Evolutionary conservation across 306 rosid genomes (phyloP).

Genomic region (Begonia masoniana): DNA sequence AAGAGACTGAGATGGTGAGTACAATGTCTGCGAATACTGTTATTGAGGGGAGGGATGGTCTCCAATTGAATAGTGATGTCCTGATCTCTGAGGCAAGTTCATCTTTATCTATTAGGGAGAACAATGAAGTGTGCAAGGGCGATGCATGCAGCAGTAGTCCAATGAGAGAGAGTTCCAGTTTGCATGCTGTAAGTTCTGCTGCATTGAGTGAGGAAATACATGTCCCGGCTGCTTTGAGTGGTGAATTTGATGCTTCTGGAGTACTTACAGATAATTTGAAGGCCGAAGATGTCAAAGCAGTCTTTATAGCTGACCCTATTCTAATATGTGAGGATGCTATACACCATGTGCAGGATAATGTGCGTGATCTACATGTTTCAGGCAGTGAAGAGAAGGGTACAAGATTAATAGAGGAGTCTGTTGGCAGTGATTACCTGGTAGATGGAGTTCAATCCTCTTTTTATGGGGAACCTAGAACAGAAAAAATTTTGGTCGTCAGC

Average conservation of each 20-base stretch:
- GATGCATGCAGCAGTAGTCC: constrained; percentile 20
- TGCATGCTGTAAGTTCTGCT: constrained; percentile 7
- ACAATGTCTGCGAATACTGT: constrained; percentile 15
- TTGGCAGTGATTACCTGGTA: constrained; percentile 14
- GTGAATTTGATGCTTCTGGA: constrained; percentile 1
- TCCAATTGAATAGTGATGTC: constrained; percentile 24
- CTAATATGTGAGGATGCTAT: constrained; percentile 20
- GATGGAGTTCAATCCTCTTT: constrained; percentile 22
- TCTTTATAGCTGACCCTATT: constrained; percentile 29
- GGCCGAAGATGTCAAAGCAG: constrained; percentile 12
- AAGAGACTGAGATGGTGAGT: constrained; percentile 22
- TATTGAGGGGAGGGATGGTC: constrained; percentile 21
- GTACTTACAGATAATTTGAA: constrained; percentile 13
- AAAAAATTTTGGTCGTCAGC: constrained; percentile 23
- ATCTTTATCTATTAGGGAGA: constrained; percentile 19
- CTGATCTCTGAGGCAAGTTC: constrained; percentile 22
- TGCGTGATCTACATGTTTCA: constrained; percentile 17
- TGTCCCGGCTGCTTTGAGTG: constrained; percentile 3
- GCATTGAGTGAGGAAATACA: constrained; percentile 10
- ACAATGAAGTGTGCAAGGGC: constrained; percentile 13
- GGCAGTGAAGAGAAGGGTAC: constrained; percentile 14
- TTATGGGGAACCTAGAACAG: constrained; percentile 21
- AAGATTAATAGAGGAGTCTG: constrained; percentile 19
- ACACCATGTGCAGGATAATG: constrained; percentile 15
- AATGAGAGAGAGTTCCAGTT: constrained; percentile 16